Conservation (phyloP, 2,329 filamentous ascomycete species). For the Fusarium heterosporum region DNA sequence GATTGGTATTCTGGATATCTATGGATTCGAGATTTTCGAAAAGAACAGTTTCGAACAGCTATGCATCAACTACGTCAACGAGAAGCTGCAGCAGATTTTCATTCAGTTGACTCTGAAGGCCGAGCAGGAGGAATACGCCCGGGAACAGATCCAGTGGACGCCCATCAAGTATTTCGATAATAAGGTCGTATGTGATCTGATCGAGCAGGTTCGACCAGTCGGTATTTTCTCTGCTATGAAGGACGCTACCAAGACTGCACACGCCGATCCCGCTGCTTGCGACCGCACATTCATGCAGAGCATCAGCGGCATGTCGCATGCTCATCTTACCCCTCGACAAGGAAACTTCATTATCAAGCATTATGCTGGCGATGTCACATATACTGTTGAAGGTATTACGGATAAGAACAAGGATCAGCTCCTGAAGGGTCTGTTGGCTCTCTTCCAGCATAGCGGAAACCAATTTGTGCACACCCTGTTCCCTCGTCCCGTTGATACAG, state of each 20-base stretch:
- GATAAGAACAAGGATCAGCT: slow-evolving; percentile 99
- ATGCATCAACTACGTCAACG: slow-evolving; percentile 99
- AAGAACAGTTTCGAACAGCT: slow-evolving; percentile 99
- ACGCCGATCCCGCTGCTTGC: slow-evolving; percentile 92
- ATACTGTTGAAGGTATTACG: slow-evolving; percentile 95
- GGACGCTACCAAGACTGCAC: slow-evolving; percentile 97
- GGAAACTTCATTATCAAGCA: slow-evolving; percentile 99
- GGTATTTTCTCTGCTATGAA: slow-evolving; percentile 97
- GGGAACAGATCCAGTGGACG: slow-evolving; percentile 98
- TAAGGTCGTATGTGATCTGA: slow-evolving; percentile 97
- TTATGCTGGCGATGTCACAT: slow-evolving; percentile 96
- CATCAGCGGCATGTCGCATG: slow-evolving; percentile 89
- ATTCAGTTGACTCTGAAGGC: slow-evolving; percentile 97
- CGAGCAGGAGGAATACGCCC: slow-evolving; percentile 96
- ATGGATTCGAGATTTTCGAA: slow-evolving; percentile 99
- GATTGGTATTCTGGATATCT: slow-evolving; percentile 98
- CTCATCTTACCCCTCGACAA: slow-evolving; percentile 90
- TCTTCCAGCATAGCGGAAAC: slow-evolving; percentile 87
- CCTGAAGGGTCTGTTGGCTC: slow-evolving; percentile 89
- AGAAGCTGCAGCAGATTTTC: slow-evolving; percentile 99
- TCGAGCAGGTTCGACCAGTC: slow-evolving; percentile 89
- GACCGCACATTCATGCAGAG: slow-evolving; percentile 96
- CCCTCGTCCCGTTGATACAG: slow-evolving; percentile 92
- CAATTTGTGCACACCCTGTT: slow-evolving; percentile 88
- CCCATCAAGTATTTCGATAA: slow-evolving; percentile 99